A percentile compares a stretch with the other conserved stretches of the same genome.
Conservation (phyloP, 345 rosid species). For the Salix dunnii region DNA sequence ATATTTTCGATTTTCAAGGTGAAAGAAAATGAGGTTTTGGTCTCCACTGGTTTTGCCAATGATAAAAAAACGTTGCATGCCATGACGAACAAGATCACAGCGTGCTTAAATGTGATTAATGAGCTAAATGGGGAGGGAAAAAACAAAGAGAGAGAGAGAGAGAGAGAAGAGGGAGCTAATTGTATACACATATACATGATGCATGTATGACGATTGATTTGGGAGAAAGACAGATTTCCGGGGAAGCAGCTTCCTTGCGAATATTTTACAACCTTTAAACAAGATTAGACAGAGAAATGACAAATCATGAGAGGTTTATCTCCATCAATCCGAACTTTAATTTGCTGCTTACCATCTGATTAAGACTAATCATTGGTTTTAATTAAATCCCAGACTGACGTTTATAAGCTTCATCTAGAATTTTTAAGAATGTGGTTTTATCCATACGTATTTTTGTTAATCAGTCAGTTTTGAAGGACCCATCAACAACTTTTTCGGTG, state of each 20-base stretch:
- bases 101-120: too few species aligned
- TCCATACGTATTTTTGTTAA: background rate
- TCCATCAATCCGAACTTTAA: background rate
- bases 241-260: background rate
- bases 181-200: background rate
- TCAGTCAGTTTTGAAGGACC: background rate
- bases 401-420: background rate
- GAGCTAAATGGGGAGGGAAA: background rate
- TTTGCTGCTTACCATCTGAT: background rate
- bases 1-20: too few species aligned
- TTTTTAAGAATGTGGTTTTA: background rate
- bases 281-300: conserved; percentile 1
- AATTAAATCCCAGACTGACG: background rate
- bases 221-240: background rate
- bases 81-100: too few species aligned
- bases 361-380: conserved; percentile 1
- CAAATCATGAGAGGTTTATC: background rate
- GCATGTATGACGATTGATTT: conserved; percentile 8
- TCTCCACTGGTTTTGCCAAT: too few species aligned
- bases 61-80: too few species aligned
- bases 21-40: background rate
- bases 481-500: background rate
- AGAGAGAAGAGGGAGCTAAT: background rate
- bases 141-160: too few species aligned
- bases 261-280: background rate